phyloP scores from a whole-genome alignment of 768 basidiomycete species.

The Suillus americanus region DNA sequence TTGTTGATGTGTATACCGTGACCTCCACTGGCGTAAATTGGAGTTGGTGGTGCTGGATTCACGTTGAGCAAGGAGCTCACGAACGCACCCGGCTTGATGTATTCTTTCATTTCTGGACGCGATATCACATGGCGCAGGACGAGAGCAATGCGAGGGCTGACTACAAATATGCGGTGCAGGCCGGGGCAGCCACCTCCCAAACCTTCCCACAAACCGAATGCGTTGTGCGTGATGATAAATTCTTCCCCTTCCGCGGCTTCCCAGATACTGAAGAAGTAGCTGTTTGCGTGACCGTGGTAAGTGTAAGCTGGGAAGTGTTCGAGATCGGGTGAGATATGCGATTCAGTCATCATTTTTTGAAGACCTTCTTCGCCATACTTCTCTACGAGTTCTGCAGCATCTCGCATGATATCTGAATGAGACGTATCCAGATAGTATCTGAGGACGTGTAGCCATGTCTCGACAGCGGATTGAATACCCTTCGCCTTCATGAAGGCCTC shows the following conservation, averaged over 20 bases:
- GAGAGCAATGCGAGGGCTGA: slow-evolving; percentile 36
- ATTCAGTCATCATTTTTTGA: not conserved
- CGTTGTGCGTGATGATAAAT: slow-evolving; percentile 33
- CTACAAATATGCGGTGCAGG: slow-evolving; percentile 32
- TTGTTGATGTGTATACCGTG: too few relatives aligned
- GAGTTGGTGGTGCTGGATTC: not conserved
- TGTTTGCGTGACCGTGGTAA: slow-evolving; percentile 28
- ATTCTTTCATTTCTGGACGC: slow-evolving; percentile 5
- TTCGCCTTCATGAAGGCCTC: slow-evolving; percentile 21
- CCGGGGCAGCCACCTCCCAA: slow-evolving; percentile 16
- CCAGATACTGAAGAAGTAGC: slow-evolving; percentile 36
- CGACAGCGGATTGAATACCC: slow-evolving; percentile 19
- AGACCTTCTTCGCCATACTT: slow-evolving; percentile 5
- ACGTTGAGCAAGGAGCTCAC: slow-evolving; percentile 7
- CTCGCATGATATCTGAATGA: slow-evolving; percentile 17
- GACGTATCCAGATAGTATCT: slow-evolving; percentile 35
- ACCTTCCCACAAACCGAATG: slow-evolving; percentile 38
- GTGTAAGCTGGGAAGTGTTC: slow-evolving; percentile 23
- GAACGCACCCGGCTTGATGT: not conserved
- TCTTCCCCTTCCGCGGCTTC: slow-evolving; percentile 33
- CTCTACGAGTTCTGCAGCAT: slow-evolving; percentile 2
- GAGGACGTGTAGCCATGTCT: slow-evolving; percentile 33
- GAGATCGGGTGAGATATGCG: slow-evolving; percentile 5
- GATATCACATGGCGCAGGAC: slow-evolving; percentile 26
- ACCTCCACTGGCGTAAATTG: not conserved